phyloP scores from a whole-genome alignment of 768 basidiomycete genomes.

The Dioszegia crocea region DNA sequence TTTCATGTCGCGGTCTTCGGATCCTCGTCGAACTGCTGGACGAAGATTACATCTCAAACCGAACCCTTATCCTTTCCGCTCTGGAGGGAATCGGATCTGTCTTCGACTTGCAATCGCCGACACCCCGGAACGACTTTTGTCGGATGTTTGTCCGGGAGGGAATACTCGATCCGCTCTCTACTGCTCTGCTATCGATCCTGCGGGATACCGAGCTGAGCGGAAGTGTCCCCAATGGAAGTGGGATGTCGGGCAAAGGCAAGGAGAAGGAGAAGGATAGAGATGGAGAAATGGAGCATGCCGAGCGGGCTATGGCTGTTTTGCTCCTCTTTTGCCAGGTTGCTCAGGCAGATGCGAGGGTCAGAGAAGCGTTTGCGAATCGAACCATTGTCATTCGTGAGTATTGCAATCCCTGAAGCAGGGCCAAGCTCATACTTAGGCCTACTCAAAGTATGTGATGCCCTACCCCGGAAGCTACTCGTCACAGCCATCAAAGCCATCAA shows the following conservation, averaged over 20 bases:
- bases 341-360: conserved; percentile 90
- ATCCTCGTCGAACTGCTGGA: conserved; percentile 93
- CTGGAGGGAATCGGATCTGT: conserved; percentile 91
- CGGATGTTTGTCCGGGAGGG: conserved; percentile 97
- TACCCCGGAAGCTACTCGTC: conserved; percentile 83
- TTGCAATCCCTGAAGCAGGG: background rate
- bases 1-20: conserved; percentile 90
- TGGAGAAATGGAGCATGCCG: conserved; percentile 54
- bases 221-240: conserved; percentile 53
- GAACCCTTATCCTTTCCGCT: conserved; percentile 84
- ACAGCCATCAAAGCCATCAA: conserved; percentile 91
- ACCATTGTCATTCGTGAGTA: conserved; percentile 81
- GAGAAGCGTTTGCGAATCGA: conserved; percentile 83
- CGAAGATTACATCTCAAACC: conserved; percentile 89
- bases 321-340: conserved; percentile 92
- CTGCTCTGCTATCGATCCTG: conserved; percentile 84
- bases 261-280: conserved; percentile 69
- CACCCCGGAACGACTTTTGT: conserved; percentile 97
- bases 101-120: conserved; percentile 89
- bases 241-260: conserved; percentile 37
- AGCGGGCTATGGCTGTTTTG: conserved; percentile 82
- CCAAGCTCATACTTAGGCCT: conserved; percentile 57
- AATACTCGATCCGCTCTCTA: conserved; percentile 82
- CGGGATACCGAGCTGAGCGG: conserved; percentile 55
- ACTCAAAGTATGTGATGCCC: conserved; percentile 75